These are phyloP conservation scores for Herpetospermum pedunculosum DNA, from an alignment of 306 rosid genomes.

Conservation along the genomic window DNA sequence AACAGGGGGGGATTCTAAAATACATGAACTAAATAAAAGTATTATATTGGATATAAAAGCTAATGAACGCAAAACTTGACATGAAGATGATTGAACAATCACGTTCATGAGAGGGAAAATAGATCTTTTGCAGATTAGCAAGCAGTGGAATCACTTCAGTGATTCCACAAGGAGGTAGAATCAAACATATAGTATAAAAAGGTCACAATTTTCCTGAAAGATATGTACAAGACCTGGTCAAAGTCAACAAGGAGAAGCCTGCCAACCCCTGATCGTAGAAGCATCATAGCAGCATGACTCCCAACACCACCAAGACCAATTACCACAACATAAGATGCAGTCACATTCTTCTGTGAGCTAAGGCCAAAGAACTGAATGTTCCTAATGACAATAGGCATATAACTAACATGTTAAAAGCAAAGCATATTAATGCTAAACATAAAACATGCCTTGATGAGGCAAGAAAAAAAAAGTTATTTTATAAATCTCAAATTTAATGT, in stretches of 20 bases:
- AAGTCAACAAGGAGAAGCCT: constrained; percentile 94
- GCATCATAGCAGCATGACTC: constrained; percentile 95
- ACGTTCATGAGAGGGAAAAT: not conserved
- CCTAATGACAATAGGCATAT: constrained; percentile 31
- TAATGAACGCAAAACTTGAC: not conserved
- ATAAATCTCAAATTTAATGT: not conserved
- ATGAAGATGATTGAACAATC: not conserved
- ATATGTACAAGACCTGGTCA: constrained; percentile 53
- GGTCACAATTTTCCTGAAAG: not conserved
- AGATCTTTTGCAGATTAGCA: not conserved
- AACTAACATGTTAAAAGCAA: not conserved
- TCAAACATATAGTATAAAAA: not conserved
- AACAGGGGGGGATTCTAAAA: not conserved
- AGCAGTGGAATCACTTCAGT: not conserved
- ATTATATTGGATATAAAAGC: not conserved
- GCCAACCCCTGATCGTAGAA: constrained; percentile 84
- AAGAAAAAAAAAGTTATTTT: not conserved
- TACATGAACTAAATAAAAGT: not conserved
- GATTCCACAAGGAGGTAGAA: not conserved
- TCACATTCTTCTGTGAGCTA: constrained; percentile 71
- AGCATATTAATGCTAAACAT: not conserved
- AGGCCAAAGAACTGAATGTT: constrained; percentile 82
- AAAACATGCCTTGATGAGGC: not conserved
- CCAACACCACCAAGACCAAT: constrained; percentile 99
- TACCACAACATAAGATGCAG: constrained; percentile 76